A percentile compares a stretch with the other conserved stretches of the same genome.
phyloP scores from a whole-genome alignment of 164 flowering plant genomes.

The Umbilicus rupestris region DNA sequence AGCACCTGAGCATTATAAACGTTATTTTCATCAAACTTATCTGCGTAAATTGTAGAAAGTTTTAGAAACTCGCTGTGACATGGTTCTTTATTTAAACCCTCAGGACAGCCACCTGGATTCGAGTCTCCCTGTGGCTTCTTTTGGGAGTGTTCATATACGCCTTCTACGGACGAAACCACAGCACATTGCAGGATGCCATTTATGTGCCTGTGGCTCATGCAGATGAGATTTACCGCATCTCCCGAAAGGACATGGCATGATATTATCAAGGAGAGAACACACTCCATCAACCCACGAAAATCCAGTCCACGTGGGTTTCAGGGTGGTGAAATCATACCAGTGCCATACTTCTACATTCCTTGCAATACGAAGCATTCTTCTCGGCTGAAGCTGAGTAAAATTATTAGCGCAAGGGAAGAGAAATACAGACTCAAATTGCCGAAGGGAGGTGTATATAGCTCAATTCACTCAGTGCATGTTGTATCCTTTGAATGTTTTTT shows the following conservation, averaged over 20 bases:
- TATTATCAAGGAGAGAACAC: not conserved
- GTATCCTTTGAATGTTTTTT: not conserved
- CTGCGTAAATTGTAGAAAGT: not conserved
- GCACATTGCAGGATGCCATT: conserved; percentile 61
- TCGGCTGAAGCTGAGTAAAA: not conserved
- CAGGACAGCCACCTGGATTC: conserved; percentile 75
- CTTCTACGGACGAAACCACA: conserved; percentile 71
- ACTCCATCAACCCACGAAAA: not conserved
- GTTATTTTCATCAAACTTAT: not conserved
- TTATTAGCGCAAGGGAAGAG: not conserved
- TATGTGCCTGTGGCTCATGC: conserved; percentile 75
- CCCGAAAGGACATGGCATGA: conserved; percentile 25
- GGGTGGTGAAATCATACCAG: not conserved
- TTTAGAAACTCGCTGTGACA: not conserved
- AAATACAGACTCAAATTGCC: not conserved
- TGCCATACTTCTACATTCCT: not conserved
- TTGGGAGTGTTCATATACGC: conserved; percentile 61
- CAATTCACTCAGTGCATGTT: not conserved
- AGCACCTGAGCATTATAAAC: not conserved
- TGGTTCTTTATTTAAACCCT: not conserved
- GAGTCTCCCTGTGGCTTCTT: conserved; percentile 74
- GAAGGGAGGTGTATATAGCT: not conserved
- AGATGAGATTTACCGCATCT: conserved; percentile 51
- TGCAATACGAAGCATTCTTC: not conserved
- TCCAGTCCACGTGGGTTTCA: not conserved